Percentiles rank a stretch among this genome's conserved stretches.
These are phyloP conservation scores for Ogataea methanolica DNA, from an alignment of 805 yeast species.

Conservation along the genomic window DNA sequence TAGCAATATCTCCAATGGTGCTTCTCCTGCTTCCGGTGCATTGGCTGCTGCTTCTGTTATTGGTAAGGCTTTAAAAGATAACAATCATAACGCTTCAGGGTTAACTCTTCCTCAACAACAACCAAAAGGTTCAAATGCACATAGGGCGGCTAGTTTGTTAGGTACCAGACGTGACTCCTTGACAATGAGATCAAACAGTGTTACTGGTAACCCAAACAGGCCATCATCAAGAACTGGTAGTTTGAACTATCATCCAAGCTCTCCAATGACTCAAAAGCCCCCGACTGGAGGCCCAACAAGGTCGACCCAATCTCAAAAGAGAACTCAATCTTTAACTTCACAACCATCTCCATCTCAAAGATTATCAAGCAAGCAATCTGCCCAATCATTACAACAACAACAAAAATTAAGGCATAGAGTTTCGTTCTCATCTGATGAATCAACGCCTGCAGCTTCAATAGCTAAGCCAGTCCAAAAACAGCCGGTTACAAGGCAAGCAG, in stretches of 20 bases:
- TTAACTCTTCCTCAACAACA: slow-evolving; percentile 29
- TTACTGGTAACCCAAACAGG: slow-evolving; percentile 9
- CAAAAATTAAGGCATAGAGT: slow-evolving; percentile 14
- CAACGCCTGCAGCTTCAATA: not conserved
- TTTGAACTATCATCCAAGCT: slow-evolving; percentile 9
- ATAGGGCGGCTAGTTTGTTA: slow-evolving; percentile 16
- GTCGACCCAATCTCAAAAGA: not conserved
- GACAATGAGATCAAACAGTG: slow-evolving; percentile 14
- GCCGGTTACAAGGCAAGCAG: not conserved
- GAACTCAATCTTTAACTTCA: slow-evolving; percentile 19
- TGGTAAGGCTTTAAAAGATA: slow-evolving; percentile 43
- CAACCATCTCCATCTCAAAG: slow-evolving; percentile 3
- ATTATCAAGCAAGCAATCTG: slow-evolving; percentile 3
- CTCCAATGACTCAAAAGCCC: slow-evolving; percentile 12
- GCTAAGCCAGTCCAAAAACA: not conserved
- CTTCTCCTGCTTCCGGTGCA: slow-evolving; percentile 43
- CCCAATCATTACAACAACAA: not conserved
- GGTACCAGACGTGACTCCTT: slow-evolving; percentile 21
- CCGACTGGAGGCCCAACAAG: not conserved
- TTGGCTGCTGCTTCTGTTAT: slow-evolving; percentile 60
- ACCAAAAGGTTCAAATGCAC: slow-evolving; percentile 9
- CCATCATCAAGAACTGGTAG: slow-evolving; percentile 17
- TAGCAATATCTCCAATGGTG: slow-evolving; percentile 10
- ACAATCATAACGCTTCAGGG: slow-evolving; percentile 26
- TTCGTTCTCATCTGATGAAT: slow-evolving; percentile 14